phyloP scores from a whole-genome alignment of 2,329 filamentous ascomycete genomes.

The Mycosphaerella sp. region DNA sequence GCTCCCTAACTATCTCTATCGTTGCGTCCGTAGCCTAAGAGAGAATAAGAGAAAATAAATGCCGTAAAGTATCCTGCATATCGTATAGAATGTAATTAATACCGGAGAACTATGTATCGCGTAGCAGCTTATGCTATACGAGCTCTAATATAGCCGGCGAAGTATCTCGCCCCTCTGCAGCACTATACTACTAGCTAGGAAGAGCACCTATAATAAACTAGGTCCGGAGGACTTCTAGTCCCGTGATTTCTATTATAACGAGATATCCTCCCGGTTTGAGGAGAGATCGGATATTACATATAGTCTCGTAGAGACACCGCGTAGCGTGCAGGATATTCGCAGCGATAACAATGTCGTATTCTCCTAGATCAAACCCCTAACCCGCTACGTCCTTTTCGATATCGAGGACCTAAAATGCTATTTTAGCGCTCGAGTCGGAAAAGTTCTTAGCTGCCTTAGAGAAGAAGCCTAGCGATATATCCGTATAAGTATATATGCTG shows the following conservation, averaged over 20 bases:
- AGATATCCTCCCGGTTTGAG: slow-evolving; percentile 26
- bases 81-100: neutral
- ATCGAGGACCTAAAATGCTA: slow-evolving; percentile 32
- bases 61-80: neutral
- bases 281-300: slow-evolving; percentile 22
- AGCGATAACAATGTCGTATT: slow-evolving; percentile 29
- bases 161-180: neutral
- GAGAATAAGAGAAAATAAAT: neutral
- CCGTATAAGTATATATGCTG: slow-evolving; percentile 43
- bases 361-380: slow-evolving; percentile 36
- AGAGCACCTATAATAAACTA: neutral
- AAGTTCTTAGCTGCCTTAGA: slow-evolving; percentile 33
- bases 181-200: neutral
- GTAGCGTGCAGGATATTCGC: slow-evolving; percentile 26
- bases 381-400: slow-evolving; percentile 26
- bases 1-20: neutral
- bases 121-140: slow-evolving; percentile 33
- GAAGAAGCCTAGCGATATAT: slow-evolving; percentile 41
- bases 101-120: neutral
- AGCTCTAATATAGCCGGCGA: slow-evolving; percentile 24
- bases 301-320: slow-evolving; percentile 10
- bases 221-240: neutral
- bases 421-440: slow-evolving; percentile 18
- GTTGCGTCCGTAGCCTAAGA: neutral
- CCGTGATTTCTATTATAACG: slow-evolving; percentile 14